Evolutionary conservation across 805 yeast species (phyloP).

Genomic region (Saturnispora serradocipensis): DNA sequence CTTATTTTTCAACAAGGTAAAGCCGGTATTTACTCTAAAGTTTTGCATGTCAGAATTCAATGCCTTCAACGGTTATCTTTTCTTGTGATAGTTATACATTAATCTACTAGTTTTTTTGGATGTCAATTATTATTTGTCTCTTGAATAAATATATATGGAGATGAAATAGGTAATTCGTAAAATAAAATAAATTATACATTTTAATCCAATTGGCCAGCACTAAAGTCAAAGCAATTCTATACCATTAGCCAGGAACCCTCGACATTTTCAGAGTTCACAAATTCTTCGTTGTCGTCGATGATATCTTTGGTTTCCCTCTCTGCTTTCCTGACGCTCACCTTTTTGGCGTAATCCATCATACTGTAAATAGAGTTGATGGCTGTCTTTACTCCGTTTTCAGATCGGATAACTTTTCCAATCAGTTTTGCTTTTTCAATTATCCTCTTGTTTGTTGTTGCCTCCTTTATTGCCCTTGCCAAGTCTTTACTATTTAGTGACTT

Average conservation of each 20-base stretch:
- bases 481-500: constrained; percentile 56
- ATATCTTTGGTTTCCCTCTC: constrained; percentile 16
- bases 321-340: constrained; percentile 41
- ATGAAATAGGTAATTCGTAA: background rate
- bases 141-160: background rate
- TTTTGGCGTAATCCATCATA: constrained; percentile 68
- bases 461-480: constrained; percentile 58
- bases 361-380: constrained; percentile 76
- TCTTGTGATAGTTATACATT: background rate
- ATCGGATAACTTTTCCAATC: constrained; percentile 52
- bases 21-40: constrained; percentile 7
- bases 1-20: constrained; percentile 9
- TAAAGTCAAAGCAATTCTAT: background rate
- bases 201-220: background rate
- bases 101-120: background rate
- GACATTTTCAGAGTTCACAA: constrained; percentile 14
- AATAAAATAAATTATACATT: background rate
- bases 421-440: constrained; percentile 58
- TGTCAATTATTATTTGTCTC: background rate
- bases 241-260: constrained; percentile 27
- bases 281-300: constrained; percentile 14
- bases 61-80: constrained; percentile 8
- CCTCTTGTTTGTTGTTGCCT: constrained; percentile 56
- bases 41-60: background rate
- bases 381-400: constrained; percentile 71